A percentile compares a stretch with the other conserved stretches of the same genome.
phyloP scores from a whole-genome alignment of 441 rosid genomes.

The Adansonia madagascariensis region DNA sequence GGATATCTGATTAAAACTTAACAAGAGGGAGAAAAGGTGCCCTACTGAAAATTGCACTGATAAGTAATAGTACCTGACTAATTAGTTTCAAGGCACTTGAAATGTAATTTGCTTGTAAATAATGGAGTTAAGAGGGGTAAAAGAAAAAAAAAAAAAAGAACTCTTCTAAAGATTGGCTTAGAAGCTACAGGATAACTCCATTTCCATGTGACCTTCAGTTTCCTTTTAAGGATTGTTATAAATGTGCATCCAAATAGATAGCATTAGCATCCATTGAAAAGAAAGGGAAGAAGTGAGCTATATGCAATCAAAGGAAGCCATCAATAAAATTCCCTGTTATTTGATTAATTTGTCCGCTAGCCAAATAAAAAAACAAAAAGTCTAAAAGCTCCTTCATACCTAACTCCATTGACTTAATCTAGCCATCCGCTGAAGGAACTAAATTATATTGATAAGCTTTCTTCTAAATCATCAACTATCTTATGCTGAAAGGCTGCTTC shows the following conservation, averaged over 20 bases:
- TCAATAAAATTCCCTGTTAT: not conserved
- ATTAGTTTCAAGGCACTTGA: not conserved
- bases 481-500: constrained; percentile 12
- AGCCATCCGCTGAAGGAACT: constrained; percentile 17
- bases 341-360: constrained; percentile 20
- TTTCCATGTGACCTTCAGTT: not conserved
- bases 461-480: constrained; percentile 11
- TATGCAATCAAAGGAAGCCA: constrained; percentile 17
- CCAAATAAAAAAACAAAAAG: constrained; percentile 11
- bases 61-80: not conserved
- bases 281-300: constrained; percentile 6
- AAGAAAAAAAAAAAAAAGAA: too few relatives aligned
- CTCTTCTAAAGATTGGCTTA: not conserved
- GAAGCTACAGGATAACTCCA: not conserved
- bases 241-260: not conserved
- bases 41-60: not conserved
- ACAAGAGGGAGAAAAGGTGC: not conserved
- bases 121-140: not conserved
- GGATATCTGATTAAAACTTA: not conserved
- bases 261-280: not conserved
- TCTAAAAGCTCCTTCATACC: constrained; percentile 20
- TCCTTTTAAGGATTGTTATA: not conserved
- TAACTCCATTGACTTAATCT: constrained; percentile 26
- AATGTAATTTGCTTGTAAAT: constrained; percentile 1
- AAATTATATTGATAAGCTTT: not conserved